Percentiles rank a stretch among this genome's conserved stretches.
Conservation (phyloP, 192 early-diverging fungal genomes). For the Rhizophagus sp. region DNA sequence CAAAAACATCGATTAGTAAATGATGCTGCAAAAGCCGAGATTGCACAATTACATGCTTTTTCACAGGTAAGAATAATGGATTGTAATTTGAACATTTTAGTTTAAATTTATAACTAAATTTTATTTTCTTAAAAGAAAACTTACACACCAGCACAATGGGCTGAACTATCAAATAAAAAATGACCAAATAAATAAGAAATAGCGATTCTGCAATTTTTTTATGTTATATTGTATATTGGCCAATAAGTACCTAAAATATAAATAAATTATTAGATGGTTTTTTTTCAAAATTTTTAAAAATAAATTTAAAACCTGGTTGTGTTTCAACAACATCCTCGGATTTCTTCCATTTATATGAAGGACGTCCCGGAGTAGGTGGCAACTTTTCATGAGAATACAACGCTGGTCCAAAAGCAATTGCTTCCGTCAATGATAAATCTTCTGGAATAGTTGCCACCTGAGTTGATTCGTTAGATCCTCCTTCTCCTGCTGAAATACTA, state of each 20-base stretch:
- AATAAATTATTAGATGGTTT: background rate
- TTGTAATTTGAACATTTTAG: background rate
- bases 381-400: slow-evolving; percentile 52
- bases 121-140: slow-evolving; percentile 53
- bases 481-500: slow-evolving; percentile 16
- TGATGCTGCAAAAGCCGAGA: slow-evolving; percentile 76
- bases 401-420: slow-evolving; percentile 46
- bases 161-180: background rate
- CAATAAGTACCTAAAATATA: slow-evolving; percentile 33
- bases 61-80: slow-evolving; percentile 60
- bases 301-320: slow-evolving; percentile 37
- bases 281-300: background rate
- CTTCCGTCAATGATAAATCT: slow-evolving; percentile 48
- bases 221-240: slow-evolving; percentile 30
- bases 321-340: slow-evolving; percentile 40
- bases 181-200: background rate
- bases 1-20: slow-evolving; percentile 82
- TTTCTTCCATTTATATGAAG: slow-evolving; percentile 49
- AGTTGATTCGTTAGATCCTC: slow-evolving; percentile 5
- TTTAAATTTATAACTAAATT: background rate
- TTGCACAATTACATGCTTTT: slow-evolving; percentile 81
- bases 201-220: background rate
- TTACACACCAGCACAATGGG: slow-evolving; percentile 68
- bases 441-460: slow-evolving; percentile 27
- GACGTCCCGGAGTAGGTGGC: slow-evolving; percentile 56